A percentile compares a stretch with the other conserved stretches of the same genome.
Evolutionary conservation across 352 stramenopile genomes (phyloP).

Genomic region (Paralagenidium karlingii): DNA sequence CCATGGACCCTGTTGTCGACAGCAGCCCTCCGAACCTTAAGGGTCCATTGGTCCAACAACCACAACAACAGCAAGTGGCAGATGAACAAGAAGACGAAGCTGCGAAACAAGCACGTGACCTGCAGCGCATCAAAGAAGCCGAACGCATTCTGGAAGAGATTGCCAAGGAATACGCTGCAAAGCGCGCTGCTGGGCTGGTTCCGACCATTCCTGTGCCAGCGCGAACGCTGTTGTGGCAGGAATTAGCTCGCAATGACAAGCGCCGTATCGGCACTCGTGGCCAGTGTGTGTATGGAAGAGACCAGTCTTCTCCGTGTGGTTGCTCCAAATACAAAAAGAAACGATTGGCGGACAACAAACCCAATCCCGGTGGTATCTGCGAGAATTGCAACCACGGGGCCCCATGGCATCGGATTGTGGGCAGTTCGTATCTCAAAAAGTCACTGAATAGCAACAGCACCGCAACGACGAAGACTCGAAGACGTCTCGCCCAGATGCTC

Average conservation of each 20-base stretch:
- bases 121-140: conserved; percentile 38
- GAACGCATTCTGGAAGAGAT: conserved; percentile 62
- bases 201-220: conserved; percentile 55
- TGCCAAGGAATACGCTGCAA: conserved; percentile 71
- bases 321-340: conserved; percentile 46
- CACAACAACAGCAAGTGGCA: too few species aligned
- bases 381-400: conserved; percentile 56
- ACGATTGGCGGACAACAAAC: conserved; percentile 14
- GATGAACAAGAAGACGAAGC: too few species aligned
- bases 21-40: too few species aligned
- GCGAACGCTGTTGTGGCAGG: conserved; percentile 68
- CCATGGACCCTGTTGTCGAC: too few species aligned
- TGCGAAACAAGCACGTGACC: too few species aligned
- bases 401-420: conserved; percentile 40
- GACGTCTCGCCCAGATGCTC: conserved; percentile 1
- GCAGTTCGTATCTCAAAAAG: conserved; percentile 4
- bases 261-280: conserved; percentile 26
- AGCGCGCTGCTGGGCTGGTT: conserved; percentile 57
- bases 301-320: conserved; percentile 32
- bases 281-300: conserved; percentile 54
- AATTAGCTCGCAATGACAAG: conserved; percentile 39
- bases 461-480: conserved; percentile 7
- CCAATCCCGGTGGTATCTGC: conserved; percentile 46
- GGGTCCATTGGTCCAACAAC: too few species aligned
- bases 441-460: conserved; percentile 32